A percentile compares a stretch with the other conserved stretches of the same genome.
Conservation (phyloP, 2,329 filamentous ascomycete genomes). For the Ophiocordyceps australis region DNA sequence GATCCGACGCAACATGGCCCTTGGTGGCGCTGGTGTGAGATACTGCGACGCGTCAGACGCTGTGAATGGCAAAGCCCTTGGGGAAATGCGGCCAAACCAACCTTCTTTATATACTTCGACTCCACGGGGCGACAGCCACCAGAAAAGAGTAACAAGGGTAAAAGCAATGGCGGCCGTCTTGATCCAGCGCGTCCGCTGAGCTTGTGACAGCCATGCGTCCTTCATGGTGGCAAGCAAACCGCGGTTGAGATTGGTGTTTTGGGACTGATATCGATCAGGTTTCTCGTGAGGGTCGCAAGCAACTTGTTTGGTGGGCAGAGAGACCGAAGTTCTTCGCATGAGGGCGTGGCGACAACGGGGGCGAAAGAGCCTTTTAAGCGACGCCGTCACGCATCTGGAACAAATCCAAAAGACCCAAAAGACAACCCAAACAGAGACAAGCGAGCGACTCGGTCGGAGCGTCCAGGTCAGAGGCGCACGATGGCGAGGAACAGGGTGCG, state of each 20-base stretch:
- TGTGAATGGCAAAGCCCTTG: neutral
- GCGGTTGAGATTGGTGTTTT: constrained; percentile 19
- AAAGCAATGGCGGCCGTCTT: constrained; percentile 46
- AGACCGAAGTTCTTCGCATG: constrained; percentile 50
- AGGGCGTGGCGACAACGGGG: too few relatives aligned
- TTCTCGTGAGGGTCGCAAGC: constrained; percentile 48
- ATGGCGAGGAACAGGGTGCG: neutral
- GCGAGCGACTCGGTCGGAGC: neutral
- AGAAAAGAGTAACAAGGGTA: constrained; percentile 41
- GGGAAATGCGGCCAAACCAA: constrained; percentile 5
- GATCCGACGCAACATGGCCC: constrained; percentile 38
- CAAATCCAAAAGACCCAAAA: constrained; percentile 1
- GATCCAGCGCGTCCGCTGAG: constrained; percentile 45
- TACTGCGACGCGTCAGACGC: constrained; percentile 3
- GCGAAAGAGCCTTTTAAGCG: too few relatives aligned
- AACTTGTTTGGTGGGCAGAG: constrained; percentile 40
- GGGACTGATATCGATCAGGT: constrained; percentile 36
- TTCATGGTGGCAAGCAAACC: constrained; percentile 35
- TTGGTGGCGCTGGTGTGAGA: constrained; percentile 9
- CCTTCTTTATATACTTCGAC: constrained; percentile 33
- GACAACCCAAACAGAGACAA: neutral
- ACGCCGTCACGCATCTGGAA: constrained; percentile 10
- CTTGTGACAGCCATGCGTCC: constrained; percentile 41
- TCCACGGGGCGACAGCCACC: constrained; percentile 42
- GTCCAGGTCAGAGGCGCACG: neutral